Conservation (phyloP, 2,329 filamentous ascomycete genomes). For the Fusarium incarnatum region DNA sequence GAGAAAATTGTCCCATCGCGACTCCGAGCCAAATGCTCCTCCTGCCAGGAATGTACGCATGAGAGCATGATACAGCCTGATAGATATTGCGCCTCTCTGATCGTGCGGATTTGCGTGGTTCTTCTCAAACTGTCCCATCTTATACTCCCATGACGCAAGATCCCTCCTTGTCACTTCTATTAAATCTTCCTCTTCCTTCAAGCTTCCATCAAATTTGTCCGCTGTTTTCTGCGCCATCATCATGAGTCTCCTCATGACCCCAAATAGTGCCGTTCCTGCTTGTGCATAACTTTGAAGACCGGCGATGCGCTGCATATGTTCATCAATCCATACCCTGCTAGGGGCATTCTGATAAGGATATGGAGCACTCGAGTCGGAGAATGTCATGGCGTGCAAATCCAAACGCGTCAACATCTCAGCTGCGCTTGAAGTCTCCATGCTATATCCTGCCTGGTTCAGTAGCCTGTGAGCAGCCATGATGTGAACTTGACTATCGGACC, state of each 20-base stretch:
- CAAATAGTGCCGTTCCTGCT: constrained; percentile 39
- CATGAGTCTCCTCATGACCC: constrained; percentile 37
- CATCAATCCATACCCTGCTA: constrained; percentile 22
- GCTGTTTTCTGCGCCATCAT: constrained; percentile 30
- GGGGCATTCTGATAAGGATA: constrained; percentile 44
- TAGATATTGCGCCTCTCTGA: constrained; percentile 34
- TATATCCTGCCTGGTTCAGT: constrained; percentile 35
- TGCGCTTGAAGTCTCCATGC: constrained; percentile 26
- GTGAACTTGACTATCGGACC: constrained; percentile 49
- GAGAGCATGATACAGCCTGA: constrained; percentile 49
- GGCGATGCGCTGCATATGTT: constrained; percentile 12
- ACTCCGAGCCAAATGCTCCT: constrained; percentile 42
- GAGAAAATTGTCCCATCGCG: constrained; percentile 46
- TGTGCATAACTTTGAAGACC: constrained; percentile 40
- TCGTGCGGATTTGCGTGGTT: constrained; percentile 9
- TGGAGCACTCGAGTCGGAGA: constrained; percentile 49
- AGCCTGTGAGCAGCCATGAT: constrained; percentile 48
- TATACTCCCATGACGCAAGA: constrained; percentile 39
- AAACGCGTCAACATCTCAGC: constrained; percentile 47
- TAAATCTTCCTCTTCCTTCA: neutral
- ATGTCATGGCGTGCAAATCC: constrained; percentile 52
- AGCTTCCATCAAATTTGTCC: neutral
- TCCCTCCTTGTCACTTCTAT: constrained; percentile 20
- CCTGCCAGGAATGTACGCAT: constrained; percentile 37
- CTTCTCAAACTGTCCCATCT: constrained; percentile 42